Percentiles rank a stretch among this genome's conserved stretches.
Conservation (phyloP, 345 rosid genomes). For the Pistacia atlantica region DNA sequence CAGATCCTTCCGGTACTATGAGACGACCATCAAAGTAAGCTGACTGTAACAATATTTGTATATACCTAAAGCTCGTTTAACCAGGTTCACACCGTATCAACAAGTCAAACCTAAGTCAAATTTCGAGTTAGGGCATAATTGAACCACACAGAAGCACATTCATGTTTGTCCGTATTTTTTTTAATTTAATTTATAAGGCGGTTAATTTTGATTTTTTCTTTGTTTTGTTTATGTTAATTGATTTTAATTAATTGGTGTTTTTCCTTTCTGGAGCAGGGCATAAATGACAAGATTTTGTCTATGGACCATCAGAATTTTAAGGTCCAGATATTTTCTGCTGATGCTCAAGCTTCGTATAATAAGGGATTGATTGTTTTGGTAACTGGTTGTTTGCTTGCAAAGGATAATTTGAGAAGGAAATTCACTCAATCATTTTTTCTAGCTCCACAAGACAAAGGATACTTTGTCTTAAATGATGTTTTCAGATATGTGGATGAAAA, state of each 20-base stretch:
- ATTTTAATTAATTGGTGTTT: not conserved
- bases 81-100: not conserved
- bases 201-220: not conserved
- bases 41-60: not conserved
- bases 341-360: slow-evolving; percentile 58
- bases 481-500: slow-evolving; percentile 54
- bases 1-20: slow-evolving; percentile 49
- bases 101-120: not conserved
- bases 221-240: not conserved
- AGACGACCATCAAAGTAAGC: slow-evolving; percentile 58
- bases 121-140: not conserved
- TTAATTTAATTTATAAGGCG: not conserved
- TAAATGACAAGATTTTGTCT: slow-evolving; percentile 67
- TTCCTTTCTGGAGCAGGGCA: slow-evolving; percentile 46
- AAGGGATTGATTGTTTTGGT: slow-evolving; percentile 66
- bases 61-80: not conserved
- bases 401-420: slow-evolving; percentile 44
- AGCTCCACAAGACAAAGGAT: slow-evolving; percentile 62
- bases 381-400: slow-evolving; percentile 58
- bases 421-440: slow-evolving; percentile 71
- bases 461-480: slow-evolving; percentile 72
- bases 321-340: slow-evolving; percentile 56
- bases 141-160: not conserved
- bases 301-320: slow-evolving; percentile 49
- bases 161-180: not conserved